A percentile compares a stretch with the other conserved stretches of the same genome.
These are phyloP conservation scores for Neocatenulostroma microsporum DNA, from an alignment of 2,329 filamentous ascomycete genomes.

Conservation along the genomic window DNA sequence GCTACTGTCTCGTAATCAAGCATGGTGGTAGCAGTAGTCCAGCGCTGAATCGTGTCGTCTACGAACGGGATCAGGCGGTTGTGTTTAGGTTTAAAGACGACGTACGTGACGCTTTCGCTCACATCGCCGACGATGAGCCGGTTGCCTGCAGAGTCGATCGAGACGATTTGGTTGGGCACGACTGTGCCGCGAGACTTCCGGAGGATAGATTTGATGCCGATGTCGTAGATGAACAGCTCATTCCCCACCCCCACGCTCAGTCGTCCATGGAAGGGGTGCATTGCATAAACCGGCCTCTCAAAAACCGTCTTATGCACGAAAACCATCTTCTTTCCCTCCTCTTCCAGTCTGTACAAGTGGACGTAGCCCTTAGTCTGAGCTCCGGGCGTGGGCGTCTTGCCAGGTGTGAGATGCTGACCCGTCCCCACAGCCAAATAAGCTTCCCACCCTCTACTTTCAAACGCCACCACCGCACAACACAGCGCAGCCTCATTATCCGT, in stretches of 20 bases:
- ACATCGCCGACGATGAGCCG: slow-evolving; percentile 90
- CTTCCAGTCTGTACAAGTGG: slow-evolving; percentile 83
- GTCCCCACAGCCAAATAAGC: slow-evolving; percentile 90
- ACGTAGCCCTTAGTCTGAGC: slow-evolving; percentile 57
- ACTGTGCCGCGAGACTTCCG: slow-evolving; percentile 58
- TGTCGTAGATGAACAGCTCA: slow-evolving; percentile 78
- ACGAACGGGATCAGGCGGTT: slow-evolving; percentile 90
- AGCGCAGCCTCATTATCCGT: slow-evolving; percentile 87
- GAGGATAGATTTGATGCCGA: slow-evolving; percentile 85
- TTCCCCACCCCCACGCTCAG: slow-evolving; percentile 79
- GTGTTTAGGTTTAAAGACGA: slow-evolving; percentile 83
- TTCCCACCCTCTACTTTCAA: slow-evolving; percentile 82
- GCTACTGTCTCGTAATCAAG: slow-evolving; percentile 95
- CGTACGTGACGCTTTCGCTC: slow-evolving; percentile 82
- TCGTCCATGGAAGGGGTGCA: slow-evolving; percentile 86
- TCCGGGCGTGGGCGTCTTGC: slow-evolving; percentile 11
- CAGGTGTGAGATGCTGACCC: slow-evolving; percentile 65
- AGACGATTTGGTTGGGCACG: slow-evolving; percentile 61
- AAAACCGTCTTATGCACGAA: slow-evolving; percentile 96
- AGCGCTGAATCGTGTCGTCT: slow-evolving; percentile 81
- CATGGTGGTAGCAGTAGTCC: slow-evolving; percentile 88
- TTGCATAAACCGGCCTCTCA: slow-evolving; percentile 79
- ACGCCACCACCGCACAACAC: slow-evolving; percentile 74
- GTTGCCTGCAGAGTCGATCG: slow-evolving; percentile 80
- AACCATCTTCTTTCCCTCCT: slow-evolving; percentile 79